phyloP scores from a whole-genome alignment of 1,139 yeast genomes.

The Lodderomyces theae region DNA sequence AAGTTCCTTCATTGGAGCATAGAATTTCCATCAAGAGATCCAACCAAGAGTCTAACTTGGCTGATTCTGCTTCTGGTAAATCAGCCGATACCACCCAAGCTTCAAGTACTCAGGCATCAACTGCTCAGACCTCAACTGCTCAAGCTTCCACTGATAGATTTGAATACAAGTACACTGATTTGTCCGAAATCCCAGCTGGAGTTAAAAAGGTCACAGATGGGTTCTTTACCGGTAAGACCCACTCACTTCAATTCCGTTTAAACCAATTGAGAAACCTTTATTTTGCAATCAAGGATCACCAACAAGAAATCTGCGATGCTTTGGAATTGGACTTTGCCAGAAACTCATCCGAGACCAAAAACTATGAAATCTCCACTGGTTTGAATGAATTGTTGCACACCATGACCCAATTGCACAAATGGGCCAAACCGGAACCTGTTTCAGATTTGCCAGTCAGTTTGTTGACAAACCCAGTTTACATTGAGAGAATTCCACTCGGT shows the following conservation, averaged over 20 bases:
- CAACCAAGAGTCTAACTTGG: conserved; percentile 6
- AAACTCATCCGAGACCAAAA: conserved; percentile 55
- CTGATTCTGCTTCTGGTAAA: conserved; percentile 4
- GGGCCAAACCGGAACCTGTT: conserved; percentile 57
- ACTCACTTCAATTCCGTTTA: conserved; percentile 54
- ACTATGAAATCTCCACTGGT: conserved; percentile 51
- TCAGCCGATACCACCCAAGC: not conserved
- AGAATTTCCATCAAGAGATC: conserved; percentile 10
- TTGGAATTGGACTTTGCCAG: conserved; percentile 66
- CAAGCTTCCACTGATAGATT: not conserved
- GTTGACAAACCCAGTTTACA: conserved; percentile 44
- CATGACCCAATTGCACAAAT: conserved; percentile 56
- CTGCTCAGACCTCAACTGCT: not conserved
- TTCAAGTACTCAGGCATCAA: conserved; percentile 1
- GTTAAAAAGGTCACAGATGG: conserved; percentile 41
- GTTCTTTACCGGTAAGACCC: conserved; percentile 51
- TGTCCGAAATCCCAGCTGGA: conserved; percentile 48
- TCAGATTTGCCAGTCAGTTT: conserved; percentile 44
- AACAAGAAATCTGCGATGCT: conserved; percentile 56
- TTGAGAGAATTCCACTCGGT: conserved; percentile 73
- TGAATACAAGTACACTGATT: conserved; percentile 35
- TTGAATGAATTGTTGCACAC: conserved; percentile 56
- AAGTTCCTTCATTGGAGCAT: conserved; percentile 4
- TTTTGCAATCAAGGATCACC: conserved; percentile 61
- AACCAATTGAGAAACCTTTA: conserved; percentile 66